These are phyloP conservation scores for Trifolium repens DNA, from an alignment of 306 rosid species.

Conservation along the genomic window DNA sequence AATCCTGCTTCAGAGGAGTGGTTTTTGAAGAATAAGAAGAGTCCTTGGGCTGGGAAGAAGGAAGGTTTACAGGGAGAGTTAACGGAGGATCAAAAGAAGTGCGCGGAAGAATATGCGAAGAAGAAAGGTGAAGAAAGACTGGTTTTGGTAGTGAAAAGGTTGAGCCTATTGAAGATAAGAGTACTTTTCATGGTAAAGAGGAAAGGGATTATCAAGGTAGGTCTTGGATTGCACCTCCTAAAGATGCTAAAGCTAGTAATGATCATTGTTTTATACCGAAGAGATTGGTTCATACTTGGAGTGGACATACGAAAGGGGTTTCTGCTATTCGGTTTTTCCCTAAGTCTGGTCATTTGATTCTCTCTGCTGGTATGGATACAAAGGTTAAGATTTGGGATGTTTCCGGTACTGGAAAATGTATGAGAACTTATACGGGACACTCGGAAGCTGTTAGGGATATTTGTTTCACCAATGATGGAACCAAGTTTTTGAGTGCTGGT, in stretches of 20 bases:
- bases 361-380: conserved; percentile 90
- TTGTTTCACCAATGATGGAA: no score
- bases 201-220: conserved; percentile 97
- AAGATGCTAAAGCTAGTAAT: conserved; percentile 87
- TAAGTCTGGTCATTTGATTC: conserved; percentile 80
- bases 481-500: no score
- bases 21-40: no score
- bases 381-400: conserved; percentile 86
- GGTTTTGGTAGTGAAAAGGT: conserved; percentile 70
- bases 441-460: no score
- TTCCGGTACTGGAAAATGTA: no score
- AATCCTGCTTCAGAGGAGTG: no score
- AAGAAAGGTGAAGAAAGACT: no score
- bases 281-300: conserved; percentile 98
- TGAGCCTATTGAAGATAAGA: conserved; percentile 77
- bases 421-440: no score
- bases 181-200: conserved; percentile 90
- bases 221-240: conserved; percentile 95
- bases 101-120: no score
- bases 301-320: conserved; percentile 96
- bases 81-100: no score
- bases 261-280: conserved; percentile 95
- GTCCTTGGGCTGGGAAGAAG: no score
- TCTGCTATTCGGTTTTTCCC: conserved; percentile 96
- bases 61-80: no score